Base-by-base conservation (phyloP, 352 stramenopile genomes). In the Discostella stelligera region DNA sequence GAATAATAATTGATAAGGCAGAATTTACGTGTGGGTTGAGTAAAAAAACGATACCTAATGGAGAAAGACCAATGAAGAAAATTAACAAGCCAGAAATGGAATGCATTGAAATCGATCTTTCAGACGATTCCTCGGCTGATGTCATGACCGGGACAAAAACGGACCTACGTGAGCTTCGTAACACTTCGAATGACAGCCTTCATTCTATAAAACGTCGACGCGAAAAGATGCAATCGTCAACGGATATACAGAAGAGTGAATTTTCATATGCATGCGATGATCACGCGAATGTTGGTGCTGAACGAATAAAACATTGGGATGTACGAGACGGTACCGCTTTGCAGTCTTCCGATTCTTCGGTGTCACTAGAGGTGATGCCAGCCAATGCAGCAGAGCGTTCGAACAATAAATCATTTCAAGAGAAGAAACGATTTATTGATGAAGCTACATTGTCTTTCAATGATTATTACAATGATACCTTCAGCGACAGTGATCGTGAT, bases 61-160 rank as follows among this genome's bases (percentile, higher is more conserved):
- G 21, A 1, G 5, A 32, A 32, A 2, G 27, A 32, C 27, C 27
- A 5, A 32, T 32, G 5, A 32, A 2, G 27, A 32, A 25, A 54
- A 66, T 3, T 2, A 18, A 67, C 0, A 21, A 58, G 13, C 13
- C 54, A 46, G 50, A 54, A 8, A 11, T 63, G 5, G 50, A 71
- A 53, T 71, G 63, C 46, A 71, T 71, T 55, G 63, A 71, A n/a
- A 71, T 71, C 63, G 63, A 71, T 62, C 49, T 71, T 53, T 65
- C 58, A 30, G 58, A 65, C 32, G 50, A 18, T 65, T 65, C 52
- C 9, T 59, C 37, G 20, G n/a, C 23, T 65, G 32, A 16, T 55
- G 21, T 20, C 27, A 66, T 16, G 48, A 27, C 14, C 23, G 20
- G 50, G 23, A 55, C 4, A 10, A 66, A 54, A 30, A 7, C 27